phyloP scores from a whole-genome alignment of 164 flowering plant genomes.

The Akebia trifoliata region DNA sequence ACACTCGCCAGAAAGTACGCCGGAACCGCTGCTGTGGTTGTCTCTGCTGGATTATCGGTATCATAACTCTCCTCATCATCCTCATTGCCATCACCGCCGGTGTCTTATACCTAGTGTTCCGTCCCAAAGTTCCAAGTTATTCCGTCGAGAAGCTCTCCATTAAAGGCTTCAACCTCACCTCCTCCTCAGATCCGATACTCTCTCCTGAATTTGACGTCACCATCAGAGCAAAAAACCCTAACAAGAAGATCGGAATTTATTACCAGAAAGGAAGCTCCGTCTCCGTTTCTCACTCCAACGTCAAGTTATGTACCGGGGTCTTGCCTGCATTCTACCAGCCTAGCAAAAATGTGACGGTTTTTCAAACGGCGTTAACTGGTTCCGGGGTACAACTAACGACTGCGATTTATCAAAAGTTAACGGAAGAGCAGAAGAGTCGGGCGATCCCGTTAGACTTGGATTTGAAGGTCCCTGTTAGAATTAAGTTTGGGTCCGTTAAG shows the following conservation, averaged over 20 bases:
- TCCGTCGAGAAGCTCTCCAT: conserved; percentile 46
- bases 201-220: conserved; percentile 64
- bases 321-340: conserved; percentile 75
- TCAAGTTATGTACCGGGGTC: conserved; percentile 39
- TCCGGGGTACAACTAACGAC: conserved; percentile 31
- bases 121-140: conserved; percentile 53
- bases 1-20: conserved; percentile 24
- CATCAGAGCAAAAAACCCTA: conserved; percentile 59
- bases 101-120: conserved; percentile 56
- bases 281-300: conserved; percentile 32
- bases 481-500: conserved; percentile 63
- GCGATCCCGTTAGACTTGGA: conserved; percentile 51
- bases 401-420: conserved; percentile 16
- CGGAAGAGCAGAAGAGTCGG: conserved; percentile 22
- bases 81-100: conserved; percentile 48
- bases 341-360: conserved; percentile 55
- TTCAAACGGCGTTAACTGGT: conserved; percentile 43
- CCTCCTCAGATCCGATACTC: conserved; percentile 14
- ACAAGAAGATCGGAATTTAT: conserved; percentile 57
- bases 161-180: conserved; percentile 49
- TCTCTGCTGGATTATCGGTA: conserved; percentile 37
- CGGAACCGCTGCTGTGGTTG: conserved; percentile 37
- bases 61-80: conserved; percentile 25
- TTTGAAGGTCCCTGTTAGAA: conserved; percentile 53
- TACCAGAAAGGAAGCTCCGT: conserved; percentile 55